These are phyloP conservation scores for Vaucheria bursata DNA, from an alignment of 352 stramenopile genomes.

Conservation along the genomic window DNA sequence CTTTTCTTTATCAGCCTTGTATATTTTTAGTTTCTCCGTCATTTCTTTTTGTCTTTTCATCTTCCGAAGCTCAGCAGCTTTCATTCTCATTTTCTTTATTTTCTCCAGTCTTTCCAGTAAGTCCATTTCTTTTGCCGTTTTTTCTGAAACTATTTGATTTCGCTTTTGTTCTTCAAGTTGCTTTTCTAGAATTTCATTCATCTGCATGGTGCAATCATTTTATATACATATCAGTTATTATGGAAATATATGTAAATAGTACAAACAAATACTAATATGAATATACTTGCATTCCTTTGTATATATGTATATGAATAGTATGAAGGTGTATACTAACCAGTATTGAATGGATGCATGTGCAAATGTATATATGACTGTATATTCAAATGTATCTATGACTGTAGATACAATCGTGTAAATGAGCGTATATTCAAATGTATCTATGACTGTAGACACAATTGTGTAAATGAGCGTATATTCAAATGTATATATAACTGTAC, in stretches of 20 bases:
- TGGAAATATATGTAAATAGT: background rate
- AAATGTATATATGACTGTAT: no score
- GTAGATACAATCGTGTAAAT: no score
- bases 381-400: no score
- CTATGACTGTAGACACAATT: no score
- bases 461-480: no score
- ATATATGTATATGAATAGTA: background rate
- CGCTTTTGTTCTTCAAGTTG: constrained; percentile 62
- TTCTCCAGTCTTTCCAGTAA: constrained; percentile 63
- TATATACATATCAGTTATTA: background rate
- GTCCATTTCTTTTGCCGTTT: constrained; percentile 64
- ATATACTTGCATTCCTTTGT: background rate
- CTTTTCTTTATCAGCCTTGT: no score
- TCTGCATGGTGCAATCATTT: constrained; percentile 41
- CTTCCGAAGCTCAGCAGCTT: constrained; percentile 47
- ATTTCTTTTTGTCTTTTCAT: no score
- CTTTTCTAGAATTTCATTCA: constrained; percentile 62
- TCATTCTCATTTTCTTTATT: constrained; percentile 60
- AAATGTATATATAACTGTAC: no score
- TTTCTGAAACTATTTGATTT: constrained; percentile 60
- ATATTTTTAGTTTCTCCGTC: no score
- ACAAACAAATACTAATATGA: background rate
- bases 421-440: no score
- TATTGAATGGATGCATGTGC: no score
- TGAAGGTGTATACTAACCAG: background rate